These are phyloP conservation scores for Gossypium rotundifolium DNA, from an alignment of 345 rosid species.

Conservation along the genomic window DNA sequence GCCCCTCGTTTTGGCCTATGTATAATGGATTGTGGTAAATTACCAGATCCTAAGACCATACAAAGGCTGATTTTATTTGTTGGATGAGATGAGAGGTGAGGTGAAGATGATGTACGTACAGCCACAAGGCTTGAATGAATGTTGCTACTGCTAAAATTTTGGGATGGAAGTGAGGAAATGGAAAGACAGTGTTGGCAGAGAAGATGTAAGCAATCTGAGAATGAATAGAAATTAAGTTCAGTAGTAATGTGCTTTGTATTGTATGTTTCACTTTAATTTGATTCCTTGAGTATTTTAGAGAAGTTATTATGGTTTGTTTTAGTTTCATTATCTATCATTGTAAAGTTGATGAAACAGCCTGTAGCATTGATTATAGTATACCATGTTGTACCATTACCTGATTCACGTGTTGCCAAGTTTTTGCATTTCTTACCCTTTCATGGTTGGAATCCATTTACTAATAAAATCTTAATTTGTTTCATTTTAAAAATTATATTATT, in stretches of 20 bases:
- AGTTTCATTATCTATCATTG: background rate
- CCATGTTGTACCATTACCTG: background rate
- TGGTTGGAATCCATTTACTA: no score
- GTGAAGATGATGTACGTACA: background rate
- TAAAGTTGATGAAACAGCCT: background rate
- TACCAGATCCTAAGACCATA: background rate
- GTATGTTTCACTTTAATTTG: background rate
- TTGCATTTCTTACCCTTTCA: no score
- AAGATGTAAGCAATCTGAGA: background rate
- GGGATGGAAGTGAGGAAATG: background rate
- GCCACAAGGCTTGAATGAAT: background rate
- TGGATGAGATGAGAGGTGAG: background rate
- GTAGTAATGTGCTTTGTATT: background rate
- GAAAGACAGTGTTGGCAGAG: background rate
- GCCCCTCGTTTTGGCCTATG: slow-evolving; percentile 10
- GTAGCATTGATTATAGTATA: background rate
- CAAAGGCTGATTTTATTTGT: background rate
- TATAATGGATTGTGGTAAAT: slow-evolving; percentile 5
- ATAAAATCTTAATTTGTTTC: no score
- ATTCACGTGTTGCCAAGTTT: no score
- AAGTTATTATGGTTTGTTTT: background rate
- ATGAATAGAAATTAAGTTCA: background rate
- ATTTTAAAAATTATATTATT: no score
- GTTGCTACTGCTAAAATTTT: background rate
- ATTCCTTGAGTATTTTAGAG: background rate